Evolutionary conservation across 306 rosid species (phyloP), one percentile per base, ranked within the genome.

Genomic region (Carpinus fangiana): DNA sequence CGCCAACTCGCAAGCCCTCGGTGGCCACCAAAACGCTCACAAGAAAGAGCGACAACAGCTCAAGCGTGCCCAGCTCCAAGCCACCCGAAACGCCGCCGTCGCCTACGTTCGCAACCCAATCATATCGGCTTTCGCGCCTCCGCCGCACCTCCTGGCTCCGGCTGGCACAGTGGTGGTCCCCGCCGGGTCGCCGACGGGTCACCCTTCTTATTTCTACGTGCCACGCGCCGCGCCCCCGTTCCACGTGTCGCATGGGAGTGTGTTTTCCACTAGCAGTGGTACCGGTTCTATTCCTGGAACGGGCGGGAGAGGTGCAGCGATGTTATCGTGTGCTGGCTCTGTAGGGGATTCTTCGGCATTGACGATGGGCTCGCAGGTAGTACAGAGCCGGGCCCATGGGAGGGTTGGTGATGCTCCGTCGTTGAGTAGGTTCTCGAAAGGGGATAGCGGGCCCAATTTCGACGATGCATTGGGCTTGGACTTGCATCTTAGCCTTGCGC

Each of bases 1-100:
- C 72, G 98, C 96, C 16, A 95, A 95, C 73, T 95, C 99, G 31
- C 99, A 95, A 81, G 99, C 99, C 4, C 94, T 95, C 51, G 99
- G 99, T 0, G 99, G 99, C 9, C 99, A 95, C 83, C 99, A 95
- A 43, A 95, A 95, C 90, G 99, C 99, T 1, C 99, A 95, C 90
- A 93, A 93, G 86, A 95, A 95, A 77, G 99, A 95, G 86, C 82
- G 99, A 51, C 98, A 95, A 54, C 98, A 93, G 64, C 91, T 93
- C 45, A 95, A 95, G 70, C 89, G 98, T 0, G 98, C 98, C 1
- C 99, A 95, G 80, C 82, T 95, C 14, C 99, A 91, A 16, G 98
- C 99, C 48, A 79, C 86, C 5, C 62, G 98, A 23, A 90, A 87
- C 93, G 93, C 97, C 20, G 93, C 97, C 83, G 97, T 87, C n/a